Evolutionary conservation across 495 filamentous ascomycete genomes (phyloP), one percentile per base, ranked within the genome.

Genomic region (Aspergillus sclerotioniger): DNA sequence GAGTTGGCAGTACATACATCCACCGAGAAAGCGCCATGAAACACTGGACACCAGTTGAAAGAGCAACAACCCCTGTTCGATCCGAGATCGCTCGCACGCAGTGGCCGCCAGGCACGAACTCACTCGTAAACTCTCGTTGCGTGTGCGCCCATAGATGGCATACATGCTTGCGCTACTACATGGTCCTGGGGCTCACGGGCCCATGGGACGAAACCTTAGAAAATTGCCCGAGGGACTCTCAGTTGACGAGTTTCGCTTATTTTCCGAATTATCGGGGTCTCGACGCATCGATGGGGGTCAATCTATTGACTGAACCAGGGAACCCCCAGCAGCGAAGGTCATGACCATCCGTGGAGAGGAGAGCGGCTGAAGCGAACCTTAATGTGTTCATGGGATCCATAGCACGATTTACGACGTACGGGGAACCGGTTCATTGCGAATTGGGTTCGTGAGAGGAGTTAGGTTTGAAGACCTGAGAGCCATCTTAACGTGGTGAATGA

Each of bases 211-310:
- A 39, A 25, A 20, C 19, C 39, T 51, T 33, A 17, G 44, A 52
- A 64, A 61, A 58, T 61, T 37, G 54, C 58, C 60, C 60, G 56
- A 25, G 31, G 44, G 17, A 6, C 47, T 51, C 29, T 62, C 21
- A 58, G 49, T 60, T 48, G 54, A 54, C 52, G 21, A 43, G 52
- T 58, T 53, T 51, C 52, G 58, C 52, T 56, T 66, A 62, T 62
- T 66, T 51, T 66, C 63, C 63, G 63, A 56, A 53, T 56, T 62
- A 60, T 57, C 43, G 33, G 50, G 57, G 57, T 60, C 54, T 62
- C 46, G 57, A 55, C 57, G 44, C 45, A 17, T 53, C 53, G 37
- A 60, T 51, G 20, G 45, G 35, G 51, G 20, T 33, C 39, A 54
- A 57, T 54, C 45, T 57, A 62, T 58, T 62, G 59, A 49, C 43